These are phyloP conservation scores for Fremontodendron californicum DNA, from an alignment of 345 rosid genomes.

Conservation along the genomic window DNA sequence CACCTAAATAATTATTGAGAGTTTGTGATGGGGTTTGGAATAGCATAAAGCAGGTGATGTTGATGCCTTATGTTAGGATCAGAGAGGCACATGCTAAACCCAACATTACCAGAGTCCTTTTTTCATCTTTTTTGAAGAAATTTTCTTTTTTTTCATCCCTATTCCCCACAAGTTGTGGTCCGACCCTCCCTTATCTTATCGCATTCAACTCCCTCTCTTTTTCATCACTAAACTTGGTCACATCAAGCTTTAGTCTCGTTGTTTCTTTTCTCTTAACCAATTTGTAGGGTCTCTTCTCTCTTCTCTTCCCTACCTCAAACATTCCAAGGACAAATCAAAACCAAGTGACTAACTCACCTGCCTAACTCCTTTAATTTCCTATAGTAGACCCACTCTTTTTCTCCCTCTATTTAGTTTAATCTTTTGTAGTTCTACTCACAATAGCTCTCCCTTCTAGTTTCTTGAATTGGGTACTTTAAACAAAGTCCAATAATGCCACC, in stretches of 20 bases:
- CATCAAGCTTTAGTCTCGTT: slow-evolving; percentile 27
- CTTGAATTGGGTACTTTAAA: slow-evolving; percentile 6
- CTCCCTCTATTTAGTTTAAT: slow-evolving; percentile 22
- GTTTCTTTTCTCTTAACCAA: slow-evolving; percentile 20
- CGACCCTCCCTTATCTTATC: slow-evolving; percentile 35
- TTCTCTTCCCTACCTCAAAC: slow-evolving; percentile 37
- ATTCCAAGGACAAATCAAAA: slow-evolving; percentile 40
- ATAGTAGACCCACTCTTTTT: background rate
- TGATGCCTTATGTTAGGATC: slow-evolving; percentile 42
- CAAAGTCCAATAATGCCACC: slow-evolving; percentile 44
- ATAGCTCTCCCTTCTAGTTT: background rate
- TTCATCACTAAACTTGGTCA: slow-evolving; percentile 46
- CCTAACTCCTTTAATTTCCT: slow-evolving; percentile 30
- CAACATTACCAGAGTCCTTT: slow-evolving; percentile 29
- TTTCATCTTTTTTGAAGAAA: slow-evolving; percentile 1
- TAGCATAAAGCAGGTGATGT: slow-evolving; percentile 42
- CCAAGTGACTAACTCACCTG: slow-evolving; percentile 43
- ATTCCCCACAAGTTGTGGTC: slow-evolving; percentile 36
- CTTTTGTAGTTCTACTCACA: background rate
- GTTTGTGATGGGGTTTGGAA: slow-evolving; percentile 27
- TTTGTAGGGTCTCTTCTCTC: slow-evolving; percentile 15
- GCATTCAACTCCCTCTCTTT: slow-evolving; percentile 24
- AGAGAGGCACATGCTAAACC: slow-evolving; percentile 57
- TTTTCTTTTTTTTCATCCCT: background rate
- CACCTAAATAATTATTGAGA: slow-evolving; percentile 44